A percentile compares a stretch with the other conserved stretches of the same genome.
These are phyloP conservation scores for Candida hungchunana DNA, from an alignment of 805 yeast species.

Conservation along the genomic window DNA sequence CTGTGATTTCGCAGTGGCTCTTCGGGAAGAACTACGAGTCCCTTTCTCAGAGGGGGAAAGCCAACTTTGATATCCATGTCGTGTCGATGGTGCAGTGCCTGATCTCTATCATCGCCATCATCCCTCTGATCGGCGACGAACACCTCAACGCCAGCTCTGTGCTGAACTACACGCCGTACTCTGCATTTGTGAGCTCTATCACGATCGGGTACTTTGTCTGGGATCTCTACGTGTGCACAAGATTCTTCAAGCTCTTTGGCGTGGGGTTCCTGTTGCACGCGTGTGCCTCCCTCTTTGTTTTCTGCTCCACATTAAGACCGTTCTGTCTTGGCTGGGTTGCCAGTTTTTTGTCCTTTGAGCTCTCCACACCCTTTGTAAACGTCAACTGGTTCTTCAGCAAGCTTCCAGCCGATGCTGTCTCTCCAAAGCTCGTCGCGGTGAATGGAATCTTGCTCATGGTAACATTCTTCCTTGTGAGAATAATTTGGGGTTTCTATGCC, in stretches of 20 bases:
- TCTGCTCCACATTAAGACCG: slow-evolving; percentile 59
- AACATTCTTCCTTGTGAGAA: slow-evolving; percentile 73
- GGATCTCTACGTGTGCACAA: slow-evolving; percentile 74
- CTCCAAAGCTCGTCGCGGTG: slow-evolving; percentile 45
- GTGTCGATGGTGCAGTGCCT: slow-evolving; percentile 85
- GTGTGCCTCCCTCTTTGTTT: slow-evolving; percentile 71
- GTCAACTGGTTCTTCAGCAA: slow-evolving; percentile 86
- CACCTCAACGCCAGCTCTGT: slow-evolving; percentile 46
- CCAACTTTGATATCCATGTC: slow-evolving; percentile 86
- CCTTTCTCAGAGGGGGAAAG: slow-evolving; percentile 41
- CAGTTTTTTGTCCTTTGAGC: slow-evolving; percentile 77
- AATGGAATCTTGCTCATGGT: slow-evolving; percentile 71
- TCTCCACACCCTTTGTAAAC: slow-evolving; percentile 93
- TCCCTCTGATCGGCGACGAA: slow-evolving; percentile 64
- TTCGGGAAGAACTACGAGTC: slow-evolving; percentile 54
- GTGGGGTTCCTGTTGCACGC: slow-evolving; percentile 82
- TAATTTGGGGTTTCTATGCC: slow-evolving; percentile 84
- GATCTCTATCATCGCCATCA: slow-evolving; percentile 51
- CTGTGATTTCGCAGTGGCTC: slow-evolving; percentile 41
- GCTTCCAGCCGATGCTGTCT: slow-evolving; percentile 63
- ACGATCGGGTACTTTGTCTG: slow-evolving; percentile 87
- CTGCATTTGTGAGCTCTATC: slow-evolving; percentile 66
- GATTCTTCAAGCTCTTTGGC: slow-evolving; percentile 68
- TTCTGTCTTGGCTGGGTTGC: slow-evolving; percentile 80
- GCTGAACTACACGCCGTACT: slow-evolving; percentile 69